Base-by-base conservation (phyloP, 257 asterid species). In the Scutellaria baicalensis region DNA sequence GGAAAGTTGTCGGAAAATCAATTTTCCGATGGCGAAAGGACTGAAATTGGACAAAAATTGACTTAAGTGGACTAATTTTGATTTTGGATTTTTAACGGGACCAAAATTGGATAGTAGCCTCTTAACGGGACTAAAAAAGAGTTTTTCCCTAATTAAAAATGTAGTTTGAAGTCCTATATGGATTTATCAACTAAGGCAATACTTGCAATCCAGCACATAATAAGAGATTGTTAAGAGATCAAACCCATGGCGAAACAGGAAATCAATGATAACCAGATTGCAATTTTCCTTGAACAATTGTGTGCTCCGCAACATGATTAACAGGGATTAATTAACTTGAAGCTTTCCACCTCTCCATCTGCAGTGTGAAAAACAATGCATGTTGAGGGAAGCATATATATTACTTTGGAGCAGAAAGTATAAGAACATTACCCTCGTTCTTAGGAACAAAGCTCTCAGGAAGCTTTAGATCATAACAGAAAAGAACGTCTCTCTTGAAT, bases 341-440 rank as follows among this genome's bases (percentile, higher is more conserved):
- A 93, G 88, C 98, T 93, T 71, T 84, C 98, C 70, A 93, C 98
- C 85, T 93, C 97, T 65, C 96, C 98, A 78, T 93, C 98, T 92
- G 89, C 36, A 54, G 42, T 8, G 59, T 20, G 38, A 66, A 73
- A 79, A 21, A 61, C 6, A 61, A 17, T 20, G 66, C 13, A 16
- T 8, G 64, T 48, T 57, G 6, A 47, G 20, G 50, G 47, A 72
- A 76, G 63, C 50, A n/a, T n/a, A 58, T 49, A 10, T 47, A 23
- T 39, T 27, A 51, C 43, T 43, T 51, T 23, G 40, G 23, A 59
- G 33, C 31, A 45, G 62, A 59, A 21, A 45, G 16, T 59, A 51
- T 17, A 52, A 44, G 49, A 39, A 58, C 66, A 79, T 67, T 70
- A 92, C 98, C 98, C 78, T 86, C 87, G 59, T 93, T 93, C 43